A percentile compares a stretch with the other conserved stretches of the same genome.
phyloP scores from a whole-genome alignment of 176 grass and related monocot genomes.

The Ensete glaucum region DNA sequence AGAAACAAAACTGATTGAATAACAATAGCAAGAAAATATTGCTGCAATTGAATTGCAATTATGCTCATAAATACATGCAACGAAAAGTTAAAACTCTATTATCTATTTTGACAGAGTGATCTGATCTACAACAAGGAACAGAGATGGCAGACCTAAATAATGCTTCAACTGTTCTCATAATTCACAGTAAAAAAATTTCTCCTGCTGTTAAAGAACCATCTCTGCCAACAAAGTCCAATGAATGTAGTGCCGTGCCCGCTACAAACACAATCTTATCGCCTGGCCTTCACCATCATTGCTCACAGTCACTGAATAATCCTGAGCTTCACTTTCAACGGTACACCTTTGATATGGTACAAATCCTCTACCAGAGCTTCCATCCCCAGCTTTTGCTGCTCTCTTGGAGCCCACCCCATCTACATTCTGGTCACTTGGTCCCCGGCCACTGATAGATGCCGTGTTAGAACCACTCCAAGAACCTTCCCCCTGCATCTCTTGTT shows the following conservation, averaged over 20 bases:
- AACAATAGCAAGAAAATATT: too few relatives aligned
- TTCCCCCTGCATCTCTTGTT: constrained; percentile 18
- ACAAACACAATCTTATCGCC: constrained; percentile 61
- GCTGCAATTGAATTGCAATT: too few relatives aligned
- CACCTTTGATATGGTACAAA: constrained; percentile 60
- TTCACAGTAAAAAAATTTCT: neutral
- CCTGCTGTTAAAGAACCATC: neutral
- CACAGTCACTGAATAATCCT: neutral
- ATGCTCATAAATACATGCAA: too few relatives aligned
- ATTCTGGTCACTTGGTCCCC: constrained; percentile 20
- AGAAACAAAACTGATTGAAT: too few relatives aligned
- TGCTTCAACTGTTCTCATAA: neutral
- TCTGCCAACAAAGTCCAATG: neutral
- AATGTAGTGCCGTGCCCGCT: neutral
- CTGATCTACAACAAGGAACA: too few relatives aligned
- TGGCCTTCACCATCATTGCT: constrained; percentile 39
- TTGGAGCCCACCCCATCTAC: constrained; percentile 34
- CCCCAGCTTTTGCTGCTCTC: constrained; percentile 1
- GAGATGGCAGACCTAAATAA: too few relatives aligned
- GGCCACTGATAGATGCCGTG: constrained; percentile 25
- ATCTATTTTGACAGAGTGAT: too few relatives aligned
- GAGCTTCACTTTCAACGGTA: constrained; percentile 21
- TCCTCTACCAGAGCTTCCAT: constrained; percentile 8
- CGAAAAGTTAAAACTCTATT: too few relatives aligned
- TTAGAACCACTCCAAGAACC: constrained; percentile 34